Base-by-base conservation (phyloP, 768 basidiomycete species). In the Atractiella rhizophila region DNA sequence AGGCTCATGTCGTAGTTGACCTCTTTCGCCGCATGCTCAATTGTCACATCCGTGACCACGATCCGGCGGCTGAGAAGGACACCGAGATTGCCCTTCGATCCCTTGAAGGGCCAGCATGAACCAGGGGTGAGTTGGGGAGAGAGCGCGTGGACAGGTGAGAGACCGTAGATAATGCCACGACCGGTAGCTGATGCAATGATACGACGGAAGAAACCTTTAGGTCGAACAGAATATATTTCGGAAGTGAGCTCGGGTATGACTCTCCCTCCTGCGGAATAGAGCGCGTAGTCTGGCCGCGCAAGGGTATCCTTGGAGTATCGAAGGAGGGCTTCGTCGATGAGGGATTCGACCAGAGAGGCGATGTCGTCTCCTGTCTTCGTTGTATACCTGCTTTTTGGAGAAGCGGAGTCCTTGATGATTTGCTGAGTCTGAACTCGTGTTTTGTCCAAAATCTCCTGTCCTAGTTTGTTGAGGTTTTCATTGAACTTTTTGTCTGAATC, bases 31-130 rank as follows among this genome's bases (percentile, higher is more conserved):
- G 82, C 71, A 56, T 98, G 88, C 54, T 96, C 88, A 18, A 80
- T 67, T 9, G 81, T 82, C 37, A 98, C 61, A 49, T 72, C 71
- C 13, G 64, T 60, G 30, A 74, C 63, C 32, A 65, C 63, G 7
- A 68, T 63, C n/a, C 64, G 63, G 5, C 68, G 66, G 2, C 73
- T 71, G 23, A 98, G 70, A 27, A 65, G 63, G 24, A 98, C 73
- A 4, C 81, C 88, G 9, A 96, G 61, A 52, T 79, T 78, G 4
- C 86, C 88, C 35, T 67, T 57, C 15, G 64, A 52, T 0, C 86
- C 86, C 5, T 61, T 62, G 61, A 96, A 82, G 1, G 88, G 80
- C 85, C 88, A 98, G 59, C 88, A 98, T 42, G 74, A 68, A 3
- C 91, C 88, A 26, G 71, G 71, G 41, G 75, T 68, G 21, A 65